These are phyloP conservation scores for Nicotiana attenuata DNA, from an alignment of 257 asterid species.

Conservation along the genomic window DNA sequence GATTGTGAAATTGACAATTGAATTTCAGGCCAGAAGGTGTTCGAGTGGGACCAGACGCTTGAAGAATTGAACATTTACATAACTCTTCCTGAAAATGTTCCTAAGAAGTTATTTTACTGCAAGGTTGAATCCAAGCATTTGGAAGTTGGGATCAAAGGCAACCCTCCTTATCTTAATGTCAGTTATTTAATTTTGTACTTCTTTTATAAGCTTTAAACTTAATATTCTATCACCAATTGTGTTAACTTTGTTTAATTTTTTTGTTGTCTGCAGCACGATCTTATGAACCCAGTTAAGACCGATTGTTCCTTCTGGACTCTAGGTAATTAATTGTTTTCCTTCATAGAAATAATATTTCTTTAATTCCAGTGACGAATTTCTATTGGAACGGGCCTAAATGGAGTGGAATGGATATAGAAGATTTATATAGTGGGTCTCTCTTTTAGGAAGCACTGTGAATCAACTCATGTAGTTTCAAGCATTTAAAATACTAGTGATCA, in stretches of 20 bases:
- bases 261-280: slow-evolving; percentile 53
- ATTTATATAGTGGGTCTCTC: background rate
- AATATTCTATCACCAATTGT: no score
- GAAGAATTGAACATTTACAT: slow-evolving; percentile 96
- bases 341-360: background rate
- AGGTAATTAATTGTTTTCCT: slow-evolving; percentile 37
- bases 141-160: slow-evolving; percentile 96
- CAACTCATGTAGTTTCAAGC: background rate
- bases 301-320: slow-evolving; percentile 96
- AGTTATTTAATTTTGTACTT: slow-evolving; percentile 4
- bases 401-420: background rate
- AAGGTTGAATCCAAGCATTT: slow-evolving; percentile 72
- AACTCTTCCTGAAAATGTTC: slow-evolving; percentile 72
- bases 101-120: slow-evolving; percentile 73
- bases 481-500: background rate
- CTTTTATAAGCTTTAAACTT: background rate
- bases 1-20: slow-evolving; percentile 12
- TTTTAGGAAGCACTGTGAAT: background rate
- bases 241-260: background rate
- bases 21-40: slow-evolving; percentile 78
- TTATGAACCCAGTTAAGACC: slow-evolving; percentile 76
- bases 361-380: background rate
- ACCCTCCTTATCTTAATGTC: slow-evolving; percentile 88
- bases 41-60: slow-evolving; percentile 97
- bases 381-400: background rate